Base-by-base conservation (phyloP, 495 filamentous ascomycete genomes). In the Lasiosphaeria ovina region DNA sequence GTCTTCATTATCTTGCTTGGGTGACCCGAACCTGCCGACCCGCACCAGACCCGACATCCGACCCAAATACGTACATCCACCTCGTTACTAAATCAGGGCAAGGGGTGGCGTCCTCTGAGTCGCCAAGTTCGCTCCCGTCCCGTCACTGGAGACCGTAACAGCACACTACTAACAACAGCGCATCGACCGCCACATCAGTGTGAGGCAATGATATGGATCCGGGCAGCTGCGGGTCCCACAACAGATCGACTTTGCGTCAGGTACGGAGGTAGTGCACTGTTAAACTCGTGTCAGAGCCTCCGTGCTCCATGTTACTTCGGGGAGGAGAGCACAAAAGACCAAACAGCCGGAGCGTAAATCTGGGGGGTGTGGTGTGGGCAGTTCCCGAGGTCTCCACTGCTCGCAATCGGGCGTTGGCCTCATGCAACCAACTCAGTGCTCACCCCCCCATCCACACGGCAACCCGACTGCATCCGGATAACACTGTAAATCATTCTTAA, bases 391-490 rank as follows among this genome's bases (percentile, higher is more conserved):
- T 47, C 44, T n/a, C 12, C 44, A 47, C 8, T 9, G 51, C 51
- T 53, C 51, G 31, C 51, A 32, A 35, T 53, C 54, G 36, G 35
- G 57, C 35, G 35, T 17, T 10, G 48, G 31, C 51, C 17, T 11
- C 38, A 53, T 53, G 33, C 51, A 53, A n/a, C 51, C 31, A 33
- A 16, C 50, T 33, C 50, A 7, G 12, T 14, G 5, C 16, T 14
- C 44, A 47, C 4, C 44, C 44, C 44, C 31, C 51, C 55, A 59
- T 59, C 65, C 65, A 60, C 62, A 55, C 62, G 60, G 59, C 65
- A 47, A 42, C 59, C 60, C 40, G 42, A 44, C 62, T 64, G 62
- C 60, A 64, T 67, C 57, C 66, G 64, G 66, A 69, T 57, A 66
- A 61, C 66, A 64, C 65, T 42, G 38, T 58, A 68, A 24, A 24